Base-by-base conservation (phyloP, 2,329 filamentous ascomycete genomes). In the Penicillium sp. region DNA sequence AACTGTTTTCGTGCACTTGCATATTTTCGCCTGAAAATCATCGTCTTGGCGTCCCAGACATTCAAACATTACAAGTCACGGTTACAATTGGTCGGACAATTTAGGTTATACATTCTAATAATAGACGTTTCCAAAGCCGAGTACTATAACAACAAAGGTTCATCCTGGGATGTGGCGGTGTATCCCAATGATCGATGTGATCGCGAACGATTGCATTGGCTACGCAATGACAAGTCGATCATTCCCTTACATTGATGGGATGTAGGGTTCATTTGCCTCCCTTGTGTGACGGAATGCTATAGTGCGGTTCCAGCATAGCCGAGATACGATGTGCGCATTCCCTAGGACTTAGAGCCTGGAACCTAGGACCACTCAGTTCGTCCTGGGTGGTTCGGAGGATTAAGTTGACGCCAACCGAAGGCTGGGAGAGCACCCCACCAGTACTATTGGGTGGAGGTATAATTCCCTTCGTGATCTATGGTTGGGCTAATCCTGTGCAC, bases 231-330 rank as follows among this genome's bases (percentile, higher is more conserved):
- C 13, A 18, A 32, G 28, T 20, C 13, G 31, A 32, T 42, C 39
- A 15, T 13, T 18, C 41, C 39, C 45, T 47, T 42, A 47, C 49
- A 25, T 47, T 27, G 43, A 44, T 40, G 20, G 33, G 18, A 41
- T 42, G 46, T 43, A 49, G 49, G 52, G 47, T 52, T 45, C 40
- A 23, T 25, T 40, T 18, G 15, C 37, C 29, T 39, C 45, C 49
- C 46, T 50, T 29, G 31, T 35, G 18, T 31, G 39, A 47, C 39
- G 39, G 39, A 42, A 42, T 47, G 24, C 15, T 6, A 20, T 37
- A 4, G 15, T 10, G 33, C 18, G 33, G 33, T 9, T 8, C 33
- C 33, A n/a, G 32, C 37, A 33, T 10, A 20, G 10, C 37, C 44
- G 28, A 20, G 15, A 46, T 35, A 28, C 9, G 6, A 31, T 18